Conservation (phyloP, 495 filamentous ascomycete genomes). For the Tuber brumale region DNA sequence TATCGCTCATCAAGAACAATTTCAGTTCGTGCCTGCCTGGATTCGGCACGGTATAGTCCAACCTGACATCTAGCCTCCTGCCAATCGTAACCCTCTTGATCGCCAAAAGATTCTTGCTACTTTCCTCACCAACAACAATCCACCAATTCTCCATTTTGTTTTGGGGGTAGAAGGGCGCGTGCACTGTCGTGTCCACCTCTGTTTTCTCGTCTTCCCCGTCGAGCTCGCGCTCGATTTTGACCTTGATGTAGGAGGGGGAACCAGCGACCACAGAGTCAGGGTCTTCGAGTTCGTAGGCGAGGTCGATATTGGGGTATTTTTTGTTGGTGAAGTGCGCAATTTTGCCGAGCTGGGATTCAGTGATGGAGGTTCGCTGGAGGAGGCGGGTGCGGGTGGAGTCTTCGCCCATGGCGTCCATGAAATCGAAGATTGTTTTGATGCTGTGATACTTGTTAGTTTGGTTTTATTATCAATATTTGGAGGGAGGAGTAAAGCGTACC, state of each 20-base stretch:
- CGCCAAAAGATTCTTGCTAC: conserved; percentile 75
- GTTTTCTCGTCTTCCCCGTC: conserved; percentile 54
- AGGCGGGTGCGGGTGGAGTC: conserved; percentile 69
- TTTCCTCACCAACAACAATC: conserved; percentile 88
- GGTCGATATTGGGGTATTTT: conserved; percentile 88
- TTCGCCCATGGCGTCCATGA: conserved; percentile 96
- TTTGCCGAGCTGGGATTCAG: conserved; percentile 73
- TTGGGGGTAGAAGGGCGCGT: conserved; percentile 89
- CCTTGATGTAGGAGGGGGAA: conserved; percentile 72
- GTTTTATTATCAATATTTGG: conserved; percentile 20
- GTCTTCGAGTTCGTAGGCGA: conserved; percentile 81
- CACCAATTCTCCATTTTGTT: conserved; percentile 96
- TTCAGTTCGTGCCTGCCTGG: conserved; percentile 82
- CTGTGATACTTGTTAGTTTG: conserved; percentile 47
- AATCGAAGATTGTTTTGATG: conserved; percentile 90
- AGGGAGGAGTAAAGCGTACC: conserved; percentile 51
- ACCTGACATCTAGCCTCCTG: conserved; percentile 62
- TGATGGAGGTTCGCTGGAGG: conserved; percentile 68
- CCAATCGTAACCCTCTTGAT: conserved; percentile 93
- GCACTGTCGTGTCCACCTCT: conserved; percentile 75
- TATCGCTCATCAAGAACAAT: conserved; percentile 93
- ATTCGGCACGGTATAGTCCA: conserved; percentile 83
- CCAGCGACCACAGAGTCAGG: conserved; percentile 70
- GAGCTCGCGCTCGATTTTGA: conserved; percentile 79
- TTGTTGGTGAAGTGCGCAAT: conserved; percentile 95